Evolutionary conservation across 23 red algal genomes (phyloP), one percentile per base, ranked within the genome.

Genomic region (Gracilariopsis chorda): DNA sequence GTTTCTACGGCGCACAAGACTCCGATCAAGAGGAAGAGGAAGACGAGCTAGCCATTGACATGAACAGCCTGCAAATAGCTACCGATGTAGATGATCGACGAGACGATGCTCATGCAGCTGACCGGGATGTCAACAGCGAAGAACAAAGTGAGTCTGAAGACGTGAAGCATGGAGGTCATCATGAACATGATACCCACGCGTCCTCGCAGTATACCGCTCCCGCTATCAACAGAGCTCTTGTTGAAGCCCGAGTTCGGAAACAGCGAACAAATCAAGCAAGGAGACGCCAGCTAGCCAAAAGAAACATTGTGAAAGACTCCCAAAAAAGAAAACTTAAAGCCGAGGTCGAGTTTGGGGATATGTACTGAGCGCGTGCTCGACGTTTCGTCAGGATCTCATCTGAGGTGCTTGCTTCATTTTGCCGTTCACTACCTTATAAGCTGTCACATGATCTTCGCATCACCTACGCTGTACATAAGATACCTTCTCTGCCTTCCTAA

Each of bases 281-380:
- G 29, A 72, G 91, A n/a, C 71, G 71, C 16, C 70, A 86, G 24
- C 48, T 91, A 25, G 69, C 78, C 48, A 85, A 76, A 52, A 56
- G 91, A 62, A 94, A 94, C 53, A 49, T 94, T 24, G 80, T 94
- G 69, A 94, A 94, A 67, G 82, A 94, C 40, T 71, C 91, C 24
- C 78, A 94, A 37, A 86, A 85, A 28, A 60, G 91, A 3, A 94
- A 94, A 72, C 44, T 94, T 25, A 87, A 94, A 52, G 51, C 53
- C 32, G 91, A 94, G 40, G 24, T 94, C 16, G 23, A 69, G 43
- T 61, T 40, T 23, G 85, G 20, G 1, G 17, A n/a, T n/a, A n/a
- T n/a, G n/a, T n/a, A n/a, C n/a, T n/a, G n/a, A n/a, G n/a, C n/a
- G n/a, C n/a, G n/a, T n/a, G n/a, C n/a, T n/a, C n/a, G n/a, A n/a